Percentiles rank a stretch among this genome's conserved stretches.
phyloP scores from a whole-genome alignment of 108 stramenopile genomes.

The Cyclotella kingstonii region DNA sequence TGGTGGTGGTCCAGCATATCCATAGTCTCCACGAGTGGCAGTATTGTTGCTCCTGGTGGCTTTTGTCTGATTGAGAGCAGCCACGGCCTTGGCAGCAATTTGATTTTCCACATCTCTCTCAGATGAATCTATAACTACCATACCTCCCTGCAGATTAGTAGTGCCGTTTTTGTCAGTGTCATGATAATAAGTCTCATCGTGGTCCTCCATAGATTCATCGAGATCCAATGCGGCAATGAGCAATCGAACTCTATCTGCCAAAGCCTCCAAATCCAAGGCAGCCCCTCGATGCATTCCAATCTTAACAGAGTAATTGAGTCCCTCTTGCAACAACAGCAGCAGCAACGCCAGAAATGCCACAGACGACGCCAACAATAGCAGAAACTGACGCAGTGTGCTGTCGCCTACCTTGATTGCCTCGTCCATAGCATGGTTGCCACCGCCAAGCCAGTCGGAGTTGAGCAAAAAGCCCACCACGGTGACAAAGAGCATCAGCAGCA shows the following conservation, averaged over 20 bases:
- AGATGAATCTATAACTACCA: not conserved
- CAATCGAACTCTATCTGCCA: constrained; percentile 30
- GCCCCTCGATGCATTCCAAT: constrained; percentile 24
- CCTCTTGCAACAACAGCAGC: constrained; percentile 4
- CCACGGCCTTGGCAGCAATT: too few species aligned
- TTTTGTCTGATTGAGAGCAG: too few species aligned
- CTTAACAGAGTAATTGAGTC: constrained; percentile 23
- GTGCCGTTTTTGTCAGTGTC: not conserved
- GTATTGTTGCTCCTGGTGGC: too few species aligned
- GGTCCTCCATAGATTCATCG: constrained; percentile 17
- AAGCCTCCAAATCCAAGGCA: constrained; percentile 11
- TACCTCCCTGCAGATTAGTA: constrained; percentile 1
- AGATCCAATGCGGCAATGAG: constrained; percentile 36
- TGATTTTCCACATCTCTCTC: too few species aligned
- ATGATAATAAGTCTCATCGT: constrained; percentile 20
- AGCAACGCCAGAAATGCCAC: constrained; percentile 21
- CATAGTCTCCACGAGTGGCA: too few species aligned
- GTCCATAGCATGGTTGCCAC: constrained; percentile 4
- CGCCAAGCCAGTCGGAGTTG: too few species aligned
- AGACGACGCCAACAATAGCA: constrained; percentile 13
- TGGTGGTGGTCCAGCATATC: too few species aligned
- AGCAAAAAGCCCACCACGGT: constrained; percentile 17
- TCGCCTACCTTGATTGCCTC: constrained; percentile 17
- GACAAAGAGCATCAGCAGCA: constrained; percentile 9
- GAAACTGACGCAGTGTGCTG: constrained; percentile 10